These are phyloP conservation scores for Beauveria asiatica DNA, from an alignment of 2,329 filamentous ascomycete genomes.

Conservation along the genomic window DNA sequence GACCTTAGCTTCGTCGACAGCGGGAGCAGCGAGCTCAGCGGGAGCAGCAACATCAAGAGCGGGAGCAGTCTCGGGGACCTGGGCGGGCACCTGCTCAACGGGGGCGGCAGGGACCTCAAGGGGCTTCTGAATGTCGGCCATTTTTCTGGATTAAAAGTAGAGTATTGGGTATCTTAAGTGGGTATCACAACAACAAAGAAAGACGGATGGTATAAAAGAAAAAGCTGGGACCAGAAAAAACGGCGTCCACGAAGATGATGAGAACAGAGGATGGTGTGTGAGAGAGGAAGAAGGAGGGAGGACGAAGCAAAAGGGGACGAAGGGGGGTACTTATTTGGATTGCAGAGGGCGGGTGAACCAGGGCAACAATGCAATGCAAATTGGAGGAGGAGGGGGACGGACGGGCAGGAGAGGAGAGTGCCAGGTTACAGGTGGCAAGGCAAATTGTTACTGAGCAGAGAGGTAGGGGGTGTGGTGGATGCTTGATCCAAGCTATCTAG, in stretches of 20 bases:
- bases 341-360: constrained; percentile 13
- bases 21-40: constrained; percentile 35
- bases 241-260: constrained; percentile 26
- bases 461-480: neutral
- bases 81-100: constrained; percentile 27
- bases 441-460: neutral
- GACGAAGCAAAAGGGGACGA: constrained; percentile 22
- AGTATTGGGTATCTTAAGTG: constrained; percentile 28
- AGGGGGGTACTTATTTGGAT: constrained; percentile 35
- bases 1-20: constrained; percentile 29
- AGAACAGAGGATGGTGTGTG: constrained; percentile 21
- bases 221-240: constrained; percentile 27
- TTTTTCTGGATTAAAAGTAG: constrained; percentile 39
- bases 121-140: constrained; percentile 69
- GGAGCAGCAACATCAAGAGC: constrained; percentile 23
- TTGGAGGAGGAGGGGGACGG: constrained; percentile 5
- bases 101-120: constrained; percentile 49
- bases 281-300: constrained; percentile 9
- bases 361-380: constrained; percentile 10
- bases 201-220: constrained; percentile 33
- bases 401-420: neutral
- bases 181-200: constrained; percentile 45
- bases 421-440: constrained; percentile 1
- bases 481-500: no score
- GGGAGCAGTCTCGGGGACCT: constrained; percentile 19